Evolutionary conservation across 2,329 filamentous ascomycete genomes (phyloP).

Genomic region (Fragosphaeria purpurea): DNA sequence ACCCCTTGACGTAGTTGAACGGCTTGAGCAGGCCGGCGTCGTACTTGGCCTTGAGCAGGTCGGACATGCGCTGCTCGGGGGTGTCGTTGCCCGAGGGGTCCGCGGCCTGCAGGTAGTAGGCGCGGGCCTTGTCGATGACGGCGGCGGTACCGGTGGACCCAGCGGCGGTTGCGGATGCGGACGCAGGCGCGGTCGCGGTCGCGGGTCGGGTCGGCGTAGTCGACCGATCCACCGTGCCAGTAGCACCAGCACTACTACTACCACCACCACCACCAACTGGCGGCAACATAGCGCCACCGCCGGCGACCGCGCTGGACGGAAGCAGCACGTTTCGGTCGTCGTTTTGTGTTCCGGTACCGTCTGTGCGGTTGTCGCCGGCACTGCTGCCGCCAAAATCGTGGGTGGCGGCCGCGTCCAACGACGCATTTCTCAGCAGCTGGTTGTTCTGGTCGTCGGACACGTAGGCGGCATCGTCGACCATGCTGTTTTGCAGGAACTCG

Average conservation of each 20-base stretch:
- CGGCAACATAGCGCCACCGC: constrained; percentile 46
- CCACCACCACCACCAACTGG: constrained; percentile 21
- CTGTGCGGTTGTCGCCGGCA: constrained; percentile 21
- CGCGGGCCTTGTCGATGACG: constrained; percentile 61
- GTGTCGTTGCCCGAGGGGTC: constrained; percentile 79
- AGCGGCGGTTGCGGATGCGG: background rate
- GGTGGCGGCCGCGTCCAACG: constrained; percentile 29
- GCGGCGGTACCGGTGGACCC: background rate
- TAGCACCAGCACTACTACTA: too few relatives aligned
- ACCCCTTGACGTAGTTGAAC: constrained; percentile 98
- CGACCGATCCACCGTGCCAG: constrained; percentile 14
- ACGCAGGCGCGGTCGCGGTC: background rate
- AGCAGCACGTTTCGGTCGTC: constrained; percentile 18
- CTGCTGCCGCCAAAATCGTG: constrained; percentile 24
- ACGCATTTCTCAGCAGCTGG: constrained; percentile 30
- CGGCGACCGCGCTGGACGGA: constrained; percentile 25
- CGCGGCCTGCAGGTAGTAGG: constrained; percentile 95
- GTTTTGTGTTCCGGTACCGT: background rate
- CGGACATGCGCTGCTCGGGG: constrained; percentile 90
- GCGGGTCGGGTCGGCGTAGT: background rate
- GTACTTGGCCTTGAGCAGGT: constrained; percentile 88
- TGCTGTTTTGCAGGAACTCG: constrained; percentile 86
- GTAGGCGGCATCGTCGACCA: constrained; percentile 72
- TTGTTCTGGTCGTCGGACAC: constrained; percentile 55
- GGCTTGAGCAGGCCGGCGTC: constrained; percentile 89